Percentiles rank a stretch among this genome's conserved stretches.
Conservation (phyloP, 192 early-diverging fungal species). For the Phycomyces nitens region DNA sequence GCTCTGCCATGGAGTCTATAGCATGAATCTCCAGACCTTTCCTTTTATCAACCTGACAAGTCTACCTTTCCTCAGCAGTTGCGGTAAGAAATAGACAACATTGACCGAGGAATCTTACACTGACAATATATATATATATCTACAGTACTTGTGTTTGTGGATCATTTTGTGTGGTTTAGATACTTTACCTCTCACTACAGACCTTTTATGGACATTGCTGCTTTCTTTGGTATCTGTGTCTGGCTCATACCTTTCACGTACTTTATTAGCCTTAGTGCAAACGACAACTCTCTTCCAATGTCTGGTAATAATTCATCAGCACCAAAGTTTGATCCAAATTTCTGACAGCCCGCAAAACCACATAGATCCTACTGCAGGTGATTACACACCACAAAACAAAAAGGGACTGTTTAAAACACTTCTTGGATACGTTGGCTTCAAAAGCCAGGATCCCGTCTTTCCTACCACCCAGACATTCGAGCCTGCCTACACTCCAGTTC, state of each 20-base stretch:
- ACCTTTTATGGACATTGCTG: constrained; percentile 77
- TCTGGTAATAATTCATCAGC: constrained; percentile 24
- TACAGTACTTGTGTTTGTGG: constrained; percentile 75
- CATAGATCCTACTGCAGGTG: constrained; percentile 23
- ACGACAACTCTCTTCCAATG: constrained; percentile 74
- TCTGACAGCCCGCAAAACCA: no score
- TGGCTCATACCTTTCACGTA: constrained; percentile 93
- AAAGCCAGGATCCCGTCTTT: constrained; percentile 9
- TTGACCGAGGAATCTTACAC: background rate
- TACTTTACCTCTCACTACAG: constrained; percentile 75
- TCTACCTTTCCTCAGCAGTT: constrained; percentile 74
- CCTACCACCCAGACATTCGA: constrained; percentile 2
- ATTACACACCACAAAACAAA: constrained; percentile 29
- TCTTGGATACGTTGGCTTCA: constrained; percentile 18
- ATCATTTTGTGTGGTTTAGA: constrained; percentile 95
- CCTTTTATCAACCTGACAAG: constrained; percentile 79
- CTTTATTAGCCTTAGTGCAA: constrained; percentile 92
- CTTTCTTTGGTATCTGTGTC: constrained; percentile 91
- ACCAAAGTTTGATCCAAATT: background rate
- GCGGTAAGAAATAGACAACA: constrained; percentile 66
- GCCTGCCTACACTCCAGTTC: background rate
- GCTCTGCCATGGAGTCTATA: constrained; percentile 76
- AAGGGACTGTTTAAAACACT: constrained; percentile 30
- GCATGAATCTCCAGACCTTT: constrained; percentile 73
- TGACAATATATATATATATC: no score